Percentiles rank a stretch among this genome's conserved stretches.
phyloP scores from a whole-genome alignment of 1,284 basidiomycete genomes.

The Trichosporon asahii region DNA sequence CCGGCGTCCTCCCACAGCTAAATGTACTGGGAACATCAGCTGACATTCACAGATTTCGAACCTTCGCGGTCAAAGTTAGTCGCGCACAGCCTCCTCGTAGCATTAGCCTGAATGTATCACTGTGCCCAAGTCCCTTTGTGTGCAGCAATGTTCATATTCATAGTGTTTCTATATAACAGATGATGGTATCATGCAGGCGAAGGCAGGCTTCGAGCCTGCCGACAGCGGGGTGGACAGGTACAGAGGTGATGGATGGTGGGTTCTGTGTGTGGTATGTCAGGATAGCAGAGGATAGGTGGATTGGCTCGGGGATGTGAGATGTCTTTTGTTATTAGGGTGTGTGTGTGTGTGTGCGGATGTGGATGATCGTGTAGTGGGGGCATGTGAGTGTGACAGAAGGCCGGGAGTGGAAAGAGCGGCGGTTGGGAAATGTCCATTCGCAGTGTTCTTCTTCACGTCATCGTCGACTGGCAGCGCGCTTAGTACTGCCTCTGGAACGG shows the following conservation, averaged over 20 bases:
- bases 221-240: background rate
- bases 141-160: conserved; percentile 9
- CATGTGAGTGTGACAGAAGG: background rate
- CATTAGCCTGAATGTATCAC: background rate
- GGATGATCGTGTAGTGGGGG: background rate
- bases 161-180: conserved; percentile 7
- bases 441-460: background rate
- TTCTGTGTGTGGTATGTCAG: background rate
- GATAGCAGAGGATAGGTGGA: background rate
- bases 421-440: background rate
- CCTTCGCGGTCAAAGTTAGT: too few relatives aligned
- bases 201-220: conserved; percentile 2
- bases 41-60: conserved; percentile 26
- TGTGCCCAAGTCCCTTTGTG: background rate
- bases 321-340: background rate
- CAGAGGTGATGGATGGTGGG: background rate
- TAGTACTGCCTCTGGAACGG: conserved; percentile 3
- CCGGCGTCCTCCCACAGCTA: conserved; percentile 15
- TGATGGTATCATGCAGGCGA: conserved; percentile 9
- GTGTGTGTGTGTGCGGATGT: too few relatives aligned
- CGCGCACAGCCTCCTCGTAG: background rate
- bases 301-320: background rate
- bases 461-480: background rate
- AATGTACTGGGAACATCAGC: background rate
- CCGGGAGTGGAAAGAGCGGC: background rate